phyloP scores from a whole-genome alignment of 2,329 filamentous ascomycete species.

The Tolypocladium sp. region DNA sequence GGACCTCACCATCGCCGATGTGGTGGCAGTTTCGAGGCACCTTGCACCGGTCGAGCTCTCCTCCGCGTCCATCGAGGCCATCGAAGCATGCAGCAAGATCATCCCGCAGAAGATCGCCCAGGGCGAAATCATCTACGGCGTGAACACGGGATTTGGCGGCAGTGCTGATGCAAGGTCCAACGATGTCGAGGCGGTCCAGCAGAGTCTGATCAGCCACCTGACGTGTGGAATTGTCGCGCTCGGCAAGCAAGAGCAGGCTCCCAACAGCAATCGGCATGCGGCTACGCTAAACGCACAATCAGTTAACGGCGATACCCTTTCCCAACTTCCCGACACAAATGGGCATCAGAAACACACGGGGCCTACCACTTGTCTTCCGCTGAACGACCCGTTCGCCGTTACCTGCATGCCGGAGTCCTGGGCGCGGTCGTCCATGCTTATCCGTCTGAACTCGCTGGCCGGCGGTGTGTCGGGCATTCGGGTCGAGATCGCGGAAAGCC shows the following conservation, averaged over 20 bases:
- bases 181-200: slow-evolving; percentile 29
- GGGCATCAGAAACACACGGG: not conserved
- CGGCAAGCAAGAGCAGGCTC: too few species aligned
- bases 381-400: too few species aligned
- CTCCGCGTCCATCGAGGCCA: not conserved
- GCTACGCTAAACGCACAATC: too few species aligned
- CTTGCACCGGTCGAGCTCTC: not conserved
- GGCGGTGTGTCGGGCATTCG: slow-evolving; percentile 31
- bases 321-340: too few species aligned
- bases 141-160: slow-evolving; percentile 46
- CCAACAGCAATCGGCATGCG: too few species aligned
- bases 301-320: too few species aligned
- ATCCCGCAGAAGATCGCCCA: slow-evolving; percentile 1
- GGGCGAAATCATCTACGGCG: slow-evolving; percentile 19
- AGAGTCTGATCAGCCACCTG: slow-evolving; percentile 21
- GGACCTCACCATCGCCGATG: not conserved
- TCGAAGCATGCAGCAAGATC: not conserved
- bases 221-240: not conserved
- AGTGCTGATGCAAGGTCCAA: slow-evolving; percentile 38
- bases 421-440: slow-evolving; percentile 15
- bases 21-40: not conserved
- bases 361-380: not conserved
- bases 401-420: slow-evolving; percentile 18
- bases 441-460: slow-evolving; percentile 17
- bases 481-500: slow-evolving; percentile 29